These are phyloP conservation scores for Polytrichum formosum DNA, from an alignment of 225 moss, liverwort and hornwort species.

Conservation along the genomic window DNA sequence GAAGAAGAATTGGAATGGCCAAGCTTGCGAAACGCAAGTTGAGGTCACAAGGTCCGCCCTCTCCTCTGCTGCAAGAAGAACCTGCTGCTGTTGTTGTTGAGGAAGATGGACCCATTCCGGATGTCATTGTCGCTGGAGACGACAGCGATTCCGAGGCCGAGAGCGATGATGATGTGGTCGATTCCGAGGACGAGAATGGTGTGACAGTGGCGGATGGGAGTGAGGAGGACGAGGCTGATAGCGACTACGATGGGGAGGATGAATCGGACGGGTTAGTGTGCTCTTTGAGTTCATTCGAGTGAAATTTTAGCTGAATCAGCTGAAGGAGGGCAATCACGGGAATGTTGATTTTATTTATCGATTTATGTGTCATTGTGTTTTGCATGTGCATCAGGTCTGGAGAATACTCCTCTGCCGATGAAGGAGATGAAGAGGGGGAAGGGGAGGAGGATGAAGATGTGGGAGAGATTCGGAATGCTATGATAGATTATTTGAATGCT, in stretches of 20 bases:
- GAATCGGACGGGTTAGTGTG: constrained; percentile 44
- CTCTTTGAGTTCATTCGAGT: neutral
- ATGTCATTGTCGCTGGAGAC: constrained; percentile 27
- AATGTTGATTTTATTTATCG: too few species aligned
- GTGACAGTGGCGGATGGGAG: constrained; percentile 3
- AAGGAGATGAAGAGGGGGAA: constrained; percentile 39
- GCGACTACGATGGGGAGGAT: constrained; percentile 32
- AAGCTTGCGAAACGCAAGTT: constrained; percentile 58
- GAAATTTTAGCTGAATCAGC: too few species aligned
- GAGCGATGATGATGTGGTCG: constrained; percentile 27
- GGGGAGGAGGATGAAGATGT: constrained; percentile 42
- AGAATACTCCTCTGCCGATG: constrained; percentile 28
- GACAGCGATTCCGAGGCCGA: constrained; percentile 57
- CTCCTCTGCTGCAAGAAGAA: constrained; percentile 22
- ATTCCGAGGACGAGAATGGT: constrained; percentile 11
- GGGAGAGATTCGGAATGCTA: constrained; percentile 31
- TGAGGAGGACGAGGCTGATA: constrained; percentile 31
- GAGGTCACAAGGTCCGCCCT: constrained; percentile 53
- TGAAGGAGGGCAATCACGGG: too few species aligned
- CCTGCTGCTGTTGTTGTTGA: constrained; percentile 19
- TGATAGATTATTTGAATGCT: constrained; percentile 43
- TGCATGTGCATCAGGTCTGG: constrained; percentile 26
- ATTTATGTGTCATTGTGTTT: neutral
- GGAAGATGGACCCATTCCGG: constrained; percentile 46
- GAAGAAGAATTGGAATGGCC: constrained; percentile 42